Percentiles rank a stretch among this genome's conserved stretches.
Conservation (phyloP, 2,329 filamentous ascomycete species). For the Fusarium sp. region DNA sequence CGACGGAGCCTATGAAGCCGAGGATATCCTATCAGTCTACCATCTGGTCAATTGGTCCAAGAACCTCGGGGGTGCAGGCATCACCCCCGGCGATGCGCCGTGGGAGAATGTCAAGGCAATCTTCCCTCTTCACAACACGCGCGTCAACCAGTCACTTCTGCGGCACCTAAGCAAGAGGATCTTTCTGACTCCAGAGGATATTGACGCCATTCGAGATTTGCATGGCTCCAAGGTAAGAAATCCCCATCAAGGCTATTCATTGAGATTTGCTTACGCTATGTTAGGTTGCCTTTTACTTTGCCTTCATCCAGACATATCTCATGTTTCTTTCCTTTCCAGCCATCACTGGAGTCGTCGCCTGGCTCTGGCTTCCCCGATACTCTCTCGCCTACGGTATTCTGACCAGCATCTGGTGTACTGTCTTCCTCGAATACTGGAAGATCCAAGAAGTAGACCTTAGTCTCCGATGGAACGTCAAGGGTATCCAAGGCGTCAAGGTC, state of each 20-base stretch:
- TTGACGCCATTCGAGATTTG: conserved; percentile 74
- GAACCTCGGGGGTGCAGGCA: conserved; percentile 73
- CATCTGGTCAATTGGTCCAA: conserved; percentile 75
- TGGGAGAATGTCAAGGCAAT: conserved; percentile 75
- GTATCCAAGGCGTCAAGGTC: conserved; percentile 77
- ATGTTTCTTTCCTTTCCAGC: conserved; percentile 80
- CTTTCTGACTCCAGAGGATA: conserved; percentile 64
- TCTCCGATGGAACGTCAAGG: conserved; percentile 80
- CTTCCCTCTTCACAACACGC: conserved; percentile 75
- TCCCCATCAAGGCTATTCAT: rapidly evolving
- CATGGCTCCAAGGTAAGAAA: conserved; percentile 70
- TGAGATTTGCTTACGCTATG: rapidly evolving
- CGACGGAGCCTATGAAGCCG: conserved; percentile 71
- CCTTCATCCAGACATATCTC: conserved; percentile 85
- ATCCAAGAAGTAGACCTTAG: conserved; percentile 80
- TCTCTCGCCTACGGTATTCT: conserved; percentile 78
- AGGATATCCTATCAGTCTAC: conserved; percentile 80
- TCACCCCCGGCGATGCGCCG: conserved; percentile 70
- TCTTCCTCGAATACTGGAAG: conserved; percentile 88
- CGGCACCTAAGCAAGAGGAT: conserved; percentile 69
- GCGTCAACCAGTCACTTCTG: conserved; percentile 70
- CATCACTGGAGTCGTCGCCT: conserved; percentile 76
- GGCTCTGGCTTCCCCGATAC: conserved; percentile 79
- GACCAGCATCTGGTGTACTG: conserved; percentile 78
- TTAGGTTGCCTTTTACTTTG: conserved; percentile 84